These are phyloP conservation scores for Silene latifolia DNA, from an alignment of 148 eudicot species.

Conservation along the genomic window DNA sequence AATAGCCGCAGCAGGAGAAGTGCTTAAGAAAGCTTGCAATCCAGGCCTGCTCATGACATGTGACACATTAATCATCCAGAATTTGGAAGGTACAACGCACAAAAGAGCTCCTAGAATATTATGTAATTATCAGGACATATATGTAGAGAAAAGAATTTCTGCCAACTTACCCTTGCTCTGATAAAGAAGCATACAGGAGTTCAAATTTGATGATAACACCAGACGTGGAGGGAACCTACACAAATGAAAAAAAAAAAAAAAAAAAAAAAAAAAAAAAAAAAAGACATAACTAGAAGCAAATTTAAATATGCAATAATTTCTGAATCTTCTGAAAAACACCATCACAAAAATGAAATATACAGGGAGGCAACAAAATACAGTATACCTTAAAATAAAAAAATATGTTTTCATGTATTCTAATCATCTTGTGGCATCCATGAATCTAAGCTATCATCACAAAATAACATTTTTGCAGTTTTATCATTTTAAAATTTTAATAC, in stretches of 20 bases:
- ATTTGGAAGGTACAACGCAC: background rate
- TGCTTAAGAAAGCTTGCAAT: constrained; percentile 54
- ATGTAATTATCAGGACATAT: constrained; percentile 4
- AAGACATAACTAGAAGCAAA: background rate
- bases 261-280: too few species aligned
- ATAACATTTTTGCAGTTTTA: background rate
- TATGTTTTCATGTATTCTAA: background rate
- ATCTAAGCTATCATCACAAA: background rate
- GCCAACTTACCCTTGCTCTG: constrained; percentile 72
- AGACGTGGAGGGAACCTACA: constrained; percentile 64
- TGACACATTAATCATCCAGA: constrained; percentile 17
- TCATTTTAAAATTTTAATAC: background rate
- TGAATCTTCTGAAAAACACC: background rate
- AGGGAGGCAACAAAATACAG: background rate
- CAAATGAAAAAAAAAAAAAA: background rate
- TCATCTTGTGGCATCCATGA: background rate
- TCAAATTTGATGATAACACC: constrained; percentile 86
- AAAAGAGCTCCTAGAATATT: background rate
- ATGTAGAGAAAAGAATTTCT: constrained; percentile 5
- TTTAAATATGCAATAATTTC: background rate
- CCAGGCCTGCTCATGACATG: constrained; percentile 51
- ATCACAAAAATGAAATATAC: background rate
- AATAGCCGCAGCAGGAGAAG: constrained; percentile 70
- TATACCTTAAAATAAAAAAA: background rate
- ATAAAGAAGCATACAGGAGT: constrained; percentile 73